These are phyloP conservation scores for Corynascus novoguineensis DNA, from an alignment of 495 filamentous ascomycete genomes.

Conservation along the genomic window DNA sequence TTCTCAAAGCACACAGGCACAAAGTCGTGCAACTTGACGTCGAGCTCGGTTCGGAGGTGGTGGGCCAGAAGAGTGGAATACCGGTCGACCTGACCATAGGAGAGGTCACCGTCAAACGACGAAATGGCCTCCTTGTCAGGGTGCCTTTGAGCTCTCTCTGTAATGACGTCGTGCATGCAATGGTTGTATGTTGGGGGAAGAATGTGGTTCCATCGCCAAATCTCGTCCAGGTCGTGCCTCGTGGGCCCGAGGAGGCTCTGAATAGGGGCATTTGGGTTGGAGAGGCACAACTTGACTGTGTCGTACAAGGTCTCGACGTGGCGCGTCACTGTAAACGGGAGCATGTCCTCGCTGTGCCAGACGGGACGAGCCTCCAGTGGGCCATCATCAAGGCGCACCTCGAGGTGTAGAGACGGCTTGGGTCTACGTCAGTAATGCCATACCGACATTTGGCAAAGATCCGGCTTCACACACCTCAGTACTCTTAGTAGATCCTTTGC, in stretches of 20 bases:
- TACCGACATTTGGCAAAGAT: no score
- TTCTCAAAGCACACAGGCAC: constrained; percentile 53
- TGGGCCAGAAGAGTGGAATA: constrained; percentile 32
- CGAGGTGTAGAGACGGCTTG: constrained; percentile 12
- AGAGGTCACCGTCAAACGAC: constrained; percentile 56
- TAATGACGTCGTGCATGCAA: constrained; percentile 38
- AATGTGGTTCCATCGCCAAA: constrained; percentile 36
- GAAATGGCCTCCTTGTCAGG: constrained; percentile 28
- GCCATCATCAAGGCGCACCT: not conserved
- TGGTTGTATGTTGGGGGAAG: constrained; percentile 26
- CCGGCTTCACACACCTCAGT: no score
- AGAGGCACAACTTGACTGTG: constrained; percentile 11
- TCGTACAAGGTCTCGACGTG: constrained; percentile 16
- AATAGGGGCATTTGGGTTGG: not conserved
- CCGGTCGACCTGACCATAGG: constrained; percentile 48
- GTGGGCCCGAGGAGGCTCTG: constrained; percentile 7
- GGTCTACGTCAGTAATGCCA: not conserved
- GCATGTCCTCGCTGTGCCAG: constrained; percentile 11
- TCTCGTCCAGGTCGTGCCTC: constrained; percentile 22
- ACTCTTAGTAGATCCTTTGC: not conserved
- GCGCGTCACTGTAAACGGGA: constrained; percentile 14
- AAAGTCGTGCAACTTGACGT: constrained; percentile 43
- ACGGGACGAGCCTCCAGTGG: not conserved
- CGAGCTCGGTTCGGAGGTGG: constrained; percentile 40
- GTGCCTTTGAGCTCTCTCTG: constrained; percentile 40